phyloP scores from a whole-genome alignment of 208 protist species.

The Crithidia thermophila region DNA sequence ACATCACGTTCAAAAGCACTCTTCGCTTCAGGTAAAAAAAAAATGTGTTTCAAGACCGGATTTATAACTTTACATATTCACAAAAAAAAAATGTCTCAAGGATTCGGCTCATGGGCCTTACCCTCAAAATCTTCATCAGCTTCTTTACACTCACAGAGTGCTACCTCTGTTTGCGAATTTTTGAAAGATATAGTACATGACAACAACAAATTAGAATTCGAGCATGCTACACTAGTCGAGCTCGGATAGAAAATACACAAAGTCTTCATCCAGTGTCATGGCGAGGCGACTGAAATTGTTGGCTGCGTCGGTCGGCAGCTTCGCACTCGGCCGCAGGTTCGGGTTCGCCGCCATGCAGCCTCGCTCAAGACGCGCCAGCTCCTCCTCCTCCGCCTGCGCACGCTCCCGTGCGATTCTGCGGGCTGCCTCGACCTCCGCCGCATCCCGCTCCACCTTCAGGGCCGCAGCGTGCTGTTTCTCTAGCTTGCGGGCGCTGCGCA shows the following conservation, averaged over 20 bases:
- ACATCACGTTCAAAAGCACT: no score
- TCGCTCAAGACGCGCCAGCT: neutral
- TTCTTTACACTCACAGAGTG: no score
- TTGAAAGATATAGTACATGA: neutral
- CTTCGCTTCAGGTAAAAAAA: neutral
- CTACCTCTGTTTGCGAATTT: no score
- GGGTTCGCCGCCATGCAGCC: neutral
- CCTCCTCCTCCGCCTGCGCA: neutral
- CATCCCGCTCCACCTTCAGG: neutral
- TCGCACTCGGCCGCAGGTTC: conserved; percentile 9
- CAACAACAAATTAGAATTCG: neutral
- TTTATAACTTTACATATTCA: neutral
- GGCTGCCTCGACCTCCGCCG: neutral
- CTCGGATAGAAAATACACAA: conserved; percentile 15
- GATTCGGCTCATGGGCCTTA: no score
- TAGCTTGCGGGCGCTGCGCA: neutral
- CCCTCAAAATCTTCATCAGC: no score
- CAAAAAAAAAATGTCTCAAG: neutral
- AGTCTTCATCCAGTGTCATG: conserved; percentile 18
- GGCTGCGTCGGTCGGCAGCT: neutral
- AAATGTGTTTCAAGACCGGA: neutral
- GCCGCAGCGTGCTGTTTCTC: neutral
- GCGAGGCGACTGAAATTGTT: conserved; percentile 10
- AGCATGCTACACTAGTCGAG: no score
- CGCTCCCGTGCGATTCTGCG: neutral